Evolutionary conservation across 306 rosid genomes (phyloP).

Genomic region (Pterocarpus santalinus): DNA sequence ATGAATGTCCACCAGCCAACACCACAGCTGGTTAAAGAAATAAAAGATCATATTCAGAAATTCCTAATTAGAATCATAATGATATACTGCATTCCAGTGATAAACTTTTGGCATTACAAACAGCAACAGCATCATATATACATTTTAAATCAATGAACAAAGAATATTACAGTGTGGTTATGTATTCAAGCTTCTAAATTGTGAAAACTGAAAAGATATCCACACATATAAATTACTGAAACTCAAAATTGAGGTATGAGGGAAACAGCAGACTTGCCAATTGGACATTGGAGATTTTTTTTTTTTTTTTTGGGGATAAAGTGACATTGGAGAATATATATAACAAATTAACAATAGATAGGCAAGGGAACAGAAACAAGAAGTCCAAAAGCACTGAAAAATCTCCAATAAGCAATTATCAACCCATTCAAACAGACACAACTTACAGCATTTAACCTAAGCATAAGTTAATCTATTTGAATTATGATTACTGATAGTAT

Average conservation of each 20-base stretch:
- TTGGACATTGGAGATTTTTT: neutral
- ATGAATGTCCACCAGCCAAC: conserved; percentile 87
- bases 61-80: conserved; percentile 39
- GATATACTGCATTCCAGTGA: conserved; percentile 29
- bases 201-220: conserved; percentile 24
- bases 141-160: conserved; percentile 27
- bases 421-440: conserved; percentile 1
- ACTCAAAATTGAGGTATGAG: neutral
- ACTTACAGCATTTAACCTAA: neutral
- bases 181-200: conserved; percentile 24
- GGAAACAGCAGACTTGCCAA: conserved; percentile 21
- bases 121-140: conserved; percentile 32
- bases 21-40: conserved; percentile 73
- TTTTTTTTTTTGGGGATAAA: too few relatives aligned
- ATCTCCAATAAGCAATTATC: neutral
- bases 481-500: neutral
- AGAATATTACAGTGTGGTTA: conserved; percentile 3
- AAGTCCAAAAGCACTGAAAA: conserved; percentile 18
- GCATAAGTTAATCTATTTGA: conserved; percentile 11
- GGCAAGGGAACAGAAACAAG: conserved; percentile 30
- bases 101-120: conserved; percentile 14
- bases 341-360: conserved; percentile 2
- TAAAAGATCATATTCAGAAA: conserved; percentile 36
- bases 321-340: neutral
- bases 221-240: neutral